These are phyloP conservation scores for Eucalyptus pauciflora DNA, from an alignment of 345 rosid species.

Conservation along the genomic window DNA sequence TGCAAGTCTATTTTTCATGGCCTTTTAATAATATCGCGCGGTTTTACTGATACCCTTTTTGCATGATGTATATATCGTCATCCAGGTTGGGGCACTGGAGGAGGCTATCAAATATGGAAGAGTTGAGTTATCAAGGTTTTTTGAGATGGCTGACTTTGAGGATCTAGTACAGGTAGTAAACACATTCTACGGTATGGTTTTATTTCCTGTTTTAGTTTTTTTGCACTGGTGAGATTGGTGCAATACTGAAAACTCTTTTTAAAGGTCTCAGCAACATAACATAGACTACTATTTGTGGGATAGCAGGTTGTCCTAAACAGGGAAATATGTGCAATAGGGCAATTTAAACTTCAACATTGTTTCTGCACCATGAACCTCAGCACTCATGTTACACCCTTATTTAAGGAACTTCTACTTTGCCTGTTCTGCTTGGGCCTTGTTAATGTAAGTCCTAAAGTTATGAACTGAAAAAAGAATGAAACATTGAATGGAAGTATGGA, in stretches of 20 bases:
- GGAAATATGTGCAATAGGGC: background rate
- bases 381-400: background rate
- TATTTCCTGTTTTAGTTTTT: background rate
- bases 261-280: background rate
- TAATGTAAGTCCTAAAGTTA: background rate
- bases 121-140: constrained; percentile 56
- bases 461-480: background rate
- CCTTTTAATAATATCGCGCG: background rate
- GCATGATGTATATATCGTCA: background rate
- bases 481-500: background rate
- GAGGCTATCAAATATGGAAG: constrained; percentile 80
- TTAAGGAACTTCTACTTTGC: background rate
- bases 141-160: constrained; percentile 36
- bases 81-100: constrained; percentile 67
- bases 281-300: background rate
- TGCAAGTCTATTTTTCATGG: background rate
- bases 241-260: background rate
- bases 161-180: constrained; percentile 57
- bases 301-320: background rate
- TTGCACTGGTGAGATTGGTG: background rate
- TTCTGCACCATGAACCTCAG: background rate
- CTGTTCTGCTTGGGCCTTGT: background rate
- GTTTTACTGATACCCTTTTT: background rate
- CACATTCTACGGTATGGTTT: background rate
- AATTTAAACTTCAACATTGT: background rate